phyloP scores from a whole-genome alignment of 2,329 filamentous ascomycete genomes.

The Aspergillus sp. region DNA sequence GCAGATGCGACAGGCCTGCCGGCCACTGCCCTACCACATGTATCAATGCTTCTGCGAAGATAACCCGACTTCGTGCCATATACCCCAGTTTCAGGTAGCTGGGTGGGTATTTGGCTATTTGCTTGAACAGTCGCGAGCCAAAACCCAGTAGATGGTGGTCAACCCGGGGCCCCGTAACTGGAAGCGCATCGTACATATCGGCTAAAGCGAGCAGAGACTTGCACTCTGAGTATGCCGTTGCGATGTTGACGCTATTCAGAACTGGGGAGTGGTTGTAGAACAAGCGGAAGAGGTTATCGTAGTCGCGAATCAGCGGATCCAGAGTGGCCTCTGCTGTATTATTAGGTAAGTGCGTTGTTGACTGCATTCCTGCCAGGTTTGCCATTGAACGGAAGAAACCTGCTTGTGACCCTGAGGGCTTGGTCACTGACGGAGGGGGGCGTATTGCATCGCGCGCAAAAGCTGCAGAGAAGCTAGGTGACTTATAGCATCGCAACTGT shows the following conservation, averaged over 20 bases:
- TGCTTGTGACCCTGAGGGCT: constrained; percentile 53
- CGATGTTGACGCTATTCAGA: constrained; percentile 79
- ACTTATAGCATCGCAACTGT: constrained; percentile 13
- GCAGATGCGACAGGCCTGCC: constrained; percentile 65
- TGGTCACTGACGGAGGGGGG: constrained; percentile 52
- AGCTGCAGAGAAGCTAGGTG: constrained; percentile 40
- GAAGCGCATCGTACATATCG: constrained; percentile 89
- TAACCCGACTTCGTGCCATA: constrained; percentile 71
- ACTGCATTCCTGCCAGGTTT: constrained; percentile 57
- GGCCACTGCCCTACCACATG: constrained; percentile 96
- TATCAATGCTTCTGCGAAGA: constrained; percentile 79
- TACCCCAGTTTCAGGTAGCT: constrained; percentile 87
- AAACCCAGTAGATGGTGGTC: constrained; percentile 93
- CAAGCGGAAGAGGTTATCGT: constrained; percentile 89
- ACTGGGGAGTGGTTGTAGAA: constrained; percentile 88
- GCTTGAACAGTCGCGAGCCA: constrained; percentile 83
- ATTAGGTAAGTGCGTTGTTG: constrained; percentile 43
- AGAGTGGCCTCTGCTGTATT: constrained; percentile 52
- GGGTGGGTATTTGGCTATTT: constrained; percentile 92
- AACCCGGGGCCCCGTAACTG: constrained; percentile 78
- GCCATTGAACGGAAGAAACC: constrained; percentile 83
- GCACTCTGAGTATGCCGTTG: constrained; percentile 86
- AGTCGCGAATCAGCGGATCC: constrained; percentile 75
- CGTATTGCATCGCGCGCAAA: constrained; percentile 46
- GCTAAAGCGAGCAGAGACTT: constrained; percentile 80